Evolutionary conservation across 73 alveolate species (phyloP).

Genomic region (Symbiodinium natans): DNA sequence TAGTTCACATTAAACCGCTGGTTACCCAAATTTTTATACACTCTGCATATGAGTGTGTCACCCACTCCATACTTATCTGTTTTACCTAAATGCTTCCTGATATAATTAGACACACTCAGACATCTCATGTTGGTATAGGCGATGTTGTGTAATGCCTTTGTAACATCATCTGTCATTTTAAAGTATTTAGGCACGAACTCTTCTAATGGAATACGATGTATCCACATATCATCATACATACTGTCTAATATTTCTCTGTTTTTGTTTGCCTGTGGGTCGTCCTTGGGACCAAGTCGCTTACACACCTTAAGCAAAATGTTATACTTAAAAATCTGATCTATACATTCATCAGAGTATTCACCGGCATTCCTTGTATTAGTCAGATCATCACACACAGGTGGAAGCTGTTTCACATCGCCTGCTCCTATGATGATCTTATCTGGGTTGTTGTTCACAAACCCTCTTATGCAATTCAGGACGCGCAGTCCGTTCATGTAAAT

Average conservation of each 20-base stretch:
- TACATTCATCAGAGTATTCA: background rate
- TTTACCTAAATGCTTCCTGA: background rate
- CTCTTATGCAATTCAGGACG: background rate
- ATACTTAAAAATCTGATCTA: background rate
- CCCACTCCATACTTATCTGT: background rate
- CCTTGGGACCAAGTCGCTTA: background rate
- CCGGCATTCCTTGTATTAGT: background rate
- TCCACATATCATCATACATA: background rate
- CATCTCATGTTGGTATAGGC: background rate
- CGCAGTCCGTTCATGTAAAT: background rate
- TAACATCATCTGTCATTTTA: background rate
- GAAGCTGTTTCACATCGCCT: conserved; percentile 6
- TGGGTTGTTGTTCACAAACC: background rate
- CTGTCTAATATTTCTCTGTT: background rate
- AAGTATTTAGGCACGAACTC: background rate
- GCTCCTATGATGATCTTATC: conserved; percentile 12
- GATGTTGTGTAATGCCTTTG: background rate
- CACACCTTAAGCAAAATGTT: background rate
- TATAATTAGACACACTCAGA: background rate
- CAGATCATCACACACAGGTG: background rate
- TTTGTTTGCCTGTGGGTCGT: background rate
- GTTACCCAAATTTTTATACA: background rate
- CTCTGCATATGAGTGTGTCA: background rate
- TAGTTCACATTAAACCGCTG: background rate
- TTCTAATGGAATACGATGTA: background rate